phyloP scores from a whole-genome alignment of 2,329 filamentous ascomycete genomes.

The Penicillium sp. region DNA sequence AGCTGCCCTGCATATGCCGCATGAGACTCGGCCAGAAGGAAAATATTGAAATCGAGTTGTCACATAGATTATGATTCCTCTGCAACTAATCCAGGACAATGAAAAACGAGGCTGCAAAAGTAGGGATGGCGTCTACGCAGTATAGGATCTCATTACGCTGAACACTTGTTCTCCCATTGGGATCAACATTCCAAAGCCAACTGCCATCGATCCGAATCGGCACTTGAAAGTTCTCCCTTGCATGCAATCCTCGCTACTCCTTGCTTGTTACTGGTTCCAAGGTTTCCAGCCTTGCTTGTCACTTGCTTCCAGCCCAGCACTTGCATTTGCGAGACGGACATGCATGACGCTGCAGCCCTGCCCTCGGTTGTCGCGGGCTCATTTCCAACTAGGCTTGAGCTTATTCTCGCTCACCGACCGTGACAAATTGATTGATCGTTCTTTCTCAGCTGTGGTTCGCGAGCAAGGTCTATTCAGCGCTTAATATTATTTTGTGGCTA shows the following conservation, averaged over 20 bases:
- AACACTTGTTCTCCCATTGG: not conserved
- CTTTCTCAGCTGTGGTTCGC: not conserved
- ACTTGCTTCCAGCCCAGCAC: slow-evolving; percentile 8
- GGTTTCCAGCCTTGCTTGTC: slow-evolving; percentile 18
- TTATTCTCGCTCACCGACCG: slow-evolving; percentile 11
- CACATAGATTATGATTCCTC: not conserved
- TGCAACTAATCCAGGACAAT: not conserved
- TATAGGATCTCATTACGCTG: not conserved
- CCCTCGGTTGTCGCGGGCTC: slow-evolving; percentile 2
- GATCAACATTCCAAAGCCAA: slow-evolving; percentile 23
- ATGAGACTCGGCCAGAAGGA: not conserved
- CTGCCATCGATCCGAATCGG: slow-evolving; percentile 15
- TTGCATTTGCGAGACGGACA: slow-evolving; percentile 13
- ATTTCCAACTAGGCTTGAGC: not conserved
- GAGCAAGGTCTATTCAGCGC: not conserved
- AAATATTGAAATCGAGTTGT: not conserved
- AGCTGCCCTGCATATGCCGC: not conserved
- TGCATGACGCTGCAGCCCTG: slow-evolving; percentile 13
- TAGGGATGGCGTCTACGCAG: not conserved
- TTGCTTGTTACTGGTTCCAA: slow-evolving; percentile 15
- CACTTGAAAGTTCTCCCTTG: slow-evolving; percentile 17
- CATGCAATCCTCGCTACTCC: slow-evolving; percentile 13
- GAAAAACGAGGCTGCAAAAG: not conserved
- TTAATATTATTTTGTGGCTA: not conserved
- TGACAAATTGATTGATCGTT: not conserved